Base-by-base conservation (phyloP, 2,329 filamentous ascomycete genomes). In the Fusarium hostae region DNA sequence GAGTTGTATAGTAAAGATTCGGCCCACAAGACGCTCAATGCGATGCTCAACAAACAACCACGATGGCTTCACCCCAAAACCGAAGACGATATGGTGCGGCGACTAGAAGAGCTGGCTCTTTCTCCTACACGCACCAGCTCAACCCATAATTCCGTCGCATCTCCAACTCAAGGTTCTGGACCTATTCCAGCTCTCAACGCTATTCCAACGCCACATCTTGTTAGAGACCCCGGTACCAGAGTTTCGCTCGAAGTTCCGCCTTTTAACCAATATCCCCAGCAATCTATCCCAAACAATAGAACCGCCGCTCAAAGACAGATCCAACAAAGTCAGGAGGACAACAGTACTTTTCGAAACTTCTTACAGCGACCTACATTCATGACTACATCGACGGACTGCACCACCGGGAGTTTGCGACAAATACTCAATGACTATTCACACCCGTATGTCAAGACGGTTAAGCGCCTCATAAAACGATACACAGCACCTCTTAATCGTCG, bases 31-130 rank as follows among this genome's bases (percentile, higher is more conserved):
- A 88, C 86, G 26, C 84, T 89, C 70, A 86, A 86, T 59, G 80
- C 82, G 11, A 84, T 88, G 67, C 83, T 90, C 35, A 87, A 88
- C 69, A 88, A 89, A 67, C 86, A 90, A 40, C 86, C 87, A 34
- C 83, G 88, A 75, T 89, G 87, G 83, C 81, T 89, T 54, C 85
- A 86, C 24, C 87, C 88, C 2, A 84, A 83, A 65, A 83, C 81
- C 39, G 80, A 84, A 15, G 81, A 83, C 22, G 87, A 89, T 56
- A 87, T 88, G 84, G 80, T 80, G 47, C 82, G 83, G 35, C 86
- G 87, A 32, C 82, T 89, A 54, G 79, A 78, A n/a, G 81, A 83
- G 66, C 79, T 87, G 7, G 77, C 80, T 22, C 78, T 79, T 22
- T 85, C 85, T 28, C 79, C 82, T 9, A 80, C 78, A 9, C 68